phyloP scores from a whole-genome alignment of 2,329 filamentous ascomycete genomes.

The Penicillium sp. region DNA sequence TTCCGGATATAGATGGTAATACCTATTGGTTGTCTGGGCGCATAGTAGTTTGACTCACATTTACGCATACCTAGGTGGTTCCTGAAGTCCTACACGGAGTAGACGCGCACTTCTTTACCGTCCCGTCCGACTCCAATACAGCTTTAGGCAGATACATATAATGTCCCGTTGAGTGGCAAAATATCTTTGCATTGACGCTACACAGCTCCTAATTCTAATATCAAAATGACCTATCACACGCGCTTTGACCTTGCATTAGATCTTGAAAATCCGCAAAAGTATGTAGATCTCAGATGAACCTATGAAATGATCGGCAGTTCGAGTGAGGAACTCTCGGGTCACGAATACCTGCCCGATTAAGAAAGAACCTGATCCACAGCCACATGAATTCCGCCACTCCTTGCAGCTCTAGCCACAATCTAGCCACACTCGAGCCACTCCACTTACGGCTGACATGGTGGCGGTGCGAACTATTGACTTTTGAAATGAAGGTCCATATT shows the following conservation, averaged over 20 bases:
- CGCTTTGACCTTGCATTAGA: neutral
- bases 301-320: neutral
- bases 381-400: conserved; percentile 21
- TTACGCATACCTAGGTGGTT: neutral
- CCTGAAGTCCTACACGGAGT: neutral
- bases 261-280: neutral
- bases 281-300: neutral
- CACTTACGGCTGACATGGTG: conserved; percentile 10
- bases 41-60: neutral
- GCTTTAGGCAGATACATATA: neutral
- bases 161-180: neutral
- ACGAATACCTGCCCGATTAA: conserved; percentile 7
- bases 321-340: neutral
- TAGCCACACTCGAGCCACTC: conserved; percentile 10
- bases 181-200: neutral
- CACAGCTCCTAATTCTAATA: neutral
- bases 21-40: neutral
- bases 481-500: conserved; percentile 5
- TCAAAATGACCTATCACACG: conserved; percentile 13
- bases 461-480: conserved; percentile 14
- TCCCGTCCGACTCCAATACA: no score
- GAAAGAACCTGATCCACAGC: conserved; percentile 13
- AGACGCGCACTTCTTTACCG: neutral
- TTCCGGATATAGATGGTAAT: neutral
- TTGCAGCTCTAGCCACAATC: conserved; percentile 14